Evolutionary conservation across 495 filamentous ascomycete genomes (phyloP), one percentile per base, ranked within the genome.

Genomic region (Xylaria acuta): DNA sequence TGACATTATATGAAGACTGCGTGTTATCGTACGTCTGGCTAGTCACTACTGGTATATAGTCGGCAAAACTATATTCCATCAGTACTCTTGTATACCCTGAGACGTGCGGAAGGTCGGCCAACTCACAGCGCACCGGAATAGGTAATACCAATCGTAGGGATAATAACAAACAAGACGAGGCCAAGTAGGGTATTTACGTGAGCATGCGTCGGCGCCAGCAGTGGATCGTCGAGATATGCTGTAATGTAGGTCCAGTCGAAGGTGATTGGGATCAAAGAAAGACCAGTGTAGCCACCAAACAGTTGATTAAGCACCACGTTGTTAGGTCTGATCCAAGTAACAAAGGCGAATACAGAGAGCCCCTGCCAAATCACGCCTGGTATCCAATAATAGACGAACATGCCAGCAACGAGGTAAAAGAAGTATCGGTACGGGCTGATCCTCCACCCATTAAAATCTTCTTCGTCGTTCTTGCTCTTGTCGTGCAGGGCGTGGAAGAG

Each of bases 161-260:
- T 83, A 75, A 85, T 84, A 69, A 86, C 87, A 69, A 86, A 89
- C 32, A 85, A 54, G 0, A 89, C 73, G 75, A 90, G 78, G 11
- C 88, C 88, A 45, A 91, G 81, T 58, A 90, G 51, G 0, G 87
- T 89, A 63, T 90, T 91, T 32, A 90, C 86, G 22, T 86, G 86
- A 6, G 77, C 40, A 74, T 88, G 84, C 78, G 86, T 89, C 2
- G 89, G 89, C 1, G 88, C 78, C 67, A 90, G 85, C 34, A 91
- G 73, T 5, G 89, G 89, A 67, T 87, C 86, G 64, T 83, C 82
- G 58, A 88, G 84, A 75, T 89, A 91, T 0, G 85, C 87, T 0
- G 87, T 85, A 64, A 91, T 84, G 58, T 90, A 87, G 5, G 88
- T 88, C 89, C 89, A 91, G 81, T 91, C 89, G 70, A 91, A 90